phyloP scores from a whole-genome alignment of 345 rosid species.

The Psidium friedrichsthalianum region DNA sequence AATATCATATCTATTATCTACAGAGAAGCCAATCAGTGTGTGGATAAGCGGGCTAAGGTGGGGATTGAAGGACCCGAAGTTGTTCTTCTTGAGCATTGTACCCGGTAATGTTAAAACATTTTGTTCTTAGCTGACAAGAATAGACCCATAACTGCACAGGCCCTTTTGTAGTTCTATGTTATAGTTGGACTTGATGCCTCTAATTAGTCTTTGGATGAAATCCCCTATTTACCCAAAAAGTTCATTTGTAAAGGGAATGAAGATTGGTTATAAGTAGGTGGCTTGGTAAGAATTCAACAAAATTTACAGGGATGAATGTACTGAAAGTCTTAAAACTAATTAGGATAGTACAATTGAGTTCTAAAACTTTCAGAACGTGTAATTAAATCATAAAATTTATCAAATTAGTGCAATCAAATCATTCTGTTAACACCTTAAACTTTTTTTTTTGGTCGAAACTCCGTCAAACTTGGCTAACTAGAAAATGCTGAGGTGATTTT shows the following conservation, averaged over 20 bases:
- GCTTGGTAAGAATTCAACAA: neutral
- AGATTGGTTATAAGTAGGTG: neutral
- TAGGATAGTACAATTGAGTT: too few species aligned
- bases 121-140: neutral
- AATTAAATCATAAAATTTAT: too few species aligned
- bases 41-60: neutral
- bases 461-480: too few species aligned
- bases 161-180: neutral
- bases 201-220: neutral
- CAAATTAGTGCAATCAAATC: too few species aligned
- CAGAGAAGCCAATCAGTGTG: neutral
- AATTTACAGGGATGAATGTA: neutral
- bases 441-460: too few species aligned
- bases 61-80: neutral
- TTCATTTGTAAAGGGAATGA: neutral
- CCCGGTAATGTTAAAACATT: neutral
- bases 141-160: neutral
- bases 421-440: too few species aligned
- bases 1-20: neutral
- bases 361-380: too few species aligned
- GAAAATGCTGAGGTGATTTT: too few species aligned
- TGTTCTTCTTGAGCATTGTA: neutral
- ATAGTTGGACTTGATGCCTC: neutral
- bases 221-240: neutral
- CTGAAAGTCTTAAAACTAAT: too few species aligned